phyloP scores from a whole-genome alignment of 2,329 filamentous ascomycete species.

The Aureobasidium sp. region DNA sequence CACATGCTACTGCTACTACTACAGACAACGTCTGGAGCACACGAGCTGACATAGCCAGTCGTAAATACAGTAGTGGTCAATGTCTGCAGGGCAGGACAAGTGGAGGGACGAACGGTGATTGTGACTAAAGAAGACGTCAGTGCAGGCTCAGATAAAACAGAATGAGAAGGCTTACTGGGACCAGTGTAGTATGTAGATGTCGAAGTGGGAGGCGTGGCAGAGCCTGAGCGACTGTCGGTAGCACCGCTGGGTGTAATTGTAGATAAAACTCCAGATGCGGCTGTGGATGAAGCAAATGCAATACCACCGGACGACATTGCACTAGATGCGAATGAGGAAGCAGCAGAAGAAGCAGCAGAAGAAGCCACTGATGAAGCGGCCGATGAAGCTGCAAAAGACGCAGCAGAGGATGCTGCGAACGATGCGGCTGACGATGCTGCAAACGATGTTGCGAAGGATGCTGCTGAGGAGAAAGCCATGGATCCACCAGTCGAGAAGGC shows the following conservation, averaged over 20 bases:
- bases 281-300: constrained; percentile 12
- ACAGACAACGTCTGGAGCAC: constrained; percentile 5
- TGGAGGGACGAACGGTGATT: constrained; percentile 11
- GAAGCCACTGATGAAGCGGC: constrained; percentile 14
- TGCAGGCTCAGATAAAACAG: not conserved
- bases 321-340: constrained; percentile 13
- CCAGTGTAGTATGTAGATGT: constrained; percentile 11
- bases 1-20: not conserved
- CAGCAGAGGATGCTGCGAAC: constrained; percentile 5
- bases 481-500: constrained; percentile 25
- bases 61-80: constrained; percentile 14
- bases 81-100: constrained; percentile 11
- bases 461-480: constrained; percentile 6
- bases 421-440: constrained; percentile 10
- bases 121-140: not conserved
- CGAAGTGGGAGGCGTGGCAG: not conserved
- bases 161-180: not conserved
- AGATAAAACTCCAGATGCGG: constrained; percentile 15
- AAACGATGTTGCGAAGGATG: not conserved
- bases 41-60: constrained; percentile 6
- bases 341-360: constrained; percentile 6
- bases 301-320: constrained; percentile 16
- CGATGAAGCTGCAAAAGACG: constrained; percentile 12
- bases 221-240: not conserved
- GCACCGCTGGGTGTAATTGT: constrained; percentile 7